A percentile compares a stretch with the other conserved stretches of the same genome.
Conservation (phyloP, 371 early-diverging fungal genomes). For the Mucor plumbeus region DNA sequence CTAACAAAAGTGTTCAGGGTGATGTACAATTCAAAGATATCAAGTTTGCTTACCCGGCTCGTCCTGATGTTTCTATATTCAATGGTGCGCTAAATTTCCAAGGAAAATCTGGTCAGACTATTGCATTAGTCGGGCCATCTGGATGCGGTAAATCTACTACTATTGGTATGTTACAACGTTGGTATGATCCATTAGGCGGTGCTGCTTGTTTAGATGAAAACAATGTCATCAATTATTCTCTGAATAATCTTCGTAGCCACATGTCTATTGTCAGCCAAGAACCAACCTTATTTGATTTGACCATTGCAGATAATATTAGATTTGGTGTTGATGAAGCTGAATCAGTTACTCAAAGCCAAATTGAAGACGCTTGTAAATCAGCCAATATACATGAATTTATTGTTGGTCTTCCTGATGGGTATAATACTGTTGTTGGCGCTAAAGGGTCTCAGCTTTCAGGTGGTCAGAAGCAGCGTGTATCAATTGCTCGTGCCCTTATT, state of each 20-base stretch:
- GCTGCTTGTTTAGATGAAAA: conserved; percentile 64
- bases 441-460: conserved; percentile 74
- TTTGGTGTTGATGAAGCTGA: conserved; percentile 58
- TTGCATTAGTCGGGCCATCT: conserved; percentile 86
- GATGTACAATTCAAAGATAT: conserved; percentile 61
- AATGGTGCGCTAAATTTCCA: conserved; percentile 69
- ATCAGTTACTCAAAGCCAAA: conserved; percentile 51
- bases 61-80: conserved; percentile 77
- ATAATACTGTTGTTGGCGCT: conserved; percentile 83
- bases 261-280: conserved; percentile 90
- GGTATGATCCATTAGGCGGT: conserved; percentile 79
- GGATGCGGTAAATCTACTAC: conserved; percentile 90
- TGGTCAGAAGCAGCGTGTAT: conserved; percentile 77
- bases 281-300: conserved; percentile 77
- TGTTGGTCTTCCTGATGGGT: conserved; percentile 67
- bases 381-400: conserved; percentile 86
- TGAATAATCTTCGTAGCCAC: conserved; percentile 66
- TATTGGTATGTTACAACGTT: conserved; percentile 81
- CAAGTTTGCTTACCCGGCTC: conserved; percentile 84
- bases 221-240: conserved; percentile 64
- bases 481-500: conserved; percentile 74
- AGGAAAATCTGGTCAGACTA: conserved; percentile 73
- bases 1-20: conserved; percentile 45
- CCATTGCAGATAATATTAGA: conserved; percentile 80
- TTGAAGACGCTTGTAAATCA: conserved; percentile 63